Base-by-base conservation (phyloP, 176 grass and related monocot genomes). In the Dendrocalamus sinicus region DNA sequence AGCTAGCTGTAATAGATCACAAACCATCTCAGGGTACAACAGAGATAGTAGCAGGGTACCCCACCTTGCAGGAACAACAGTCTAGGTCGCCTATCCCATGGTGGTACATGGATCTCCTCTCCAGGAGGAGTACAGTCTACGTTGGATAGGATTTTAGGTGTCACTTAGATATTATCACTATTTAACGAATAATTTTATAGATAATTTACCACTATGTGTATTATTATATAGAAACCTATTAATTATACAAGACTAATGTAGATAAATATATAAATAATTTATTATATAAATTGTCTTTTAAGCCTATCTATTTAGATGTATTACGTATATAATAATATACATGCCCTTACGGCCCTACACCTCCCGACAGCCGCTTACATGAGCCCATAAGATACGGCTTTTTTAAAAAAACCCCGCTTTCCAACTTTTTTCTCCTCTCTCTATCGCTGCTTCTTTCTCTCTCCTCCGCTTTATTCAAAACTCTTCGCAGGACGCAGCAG, bases 301-400 rank as follows among this genome's bases (percentile, higher is more conserved):
- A 35, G 32, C 32, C 32, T 35, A 4, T 35, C 32, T 35, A 4
- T 4, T 3, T 3, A 4, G 4, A 39, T 39, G 37, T 39, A 39
- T 39, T 39, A 39, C 37, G 37, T 39, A 39, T 39, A 39, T 39
- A 5, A 39, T 39, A 39, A 5, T 39, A 39, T 39, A 39, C 37
- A 5, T 39, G 47, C 20, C 63, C 30, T 83, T 77, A 71, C 66
- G 74, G 54, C 12, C 12, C 46, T 60, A 37, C 45, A 4, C 12
- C 3, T 39, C 48, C 89, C 92, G 92, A 94, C 92, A 89, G 76
- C 74, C 77, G 82, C 92, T 91, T 89, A 91, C 92, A 86, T 91
- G 81, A 87, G 82, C 91, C 91, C 91, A 91, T 85, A 76, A 89
- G 86, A 86, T 89, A 89, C 86, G 87, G 90, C 83, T 89, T 89